These are phyloP conservation scores for Raphanus raphanistrum DNA, from an alignment of 345 rosid species.

Conservation along the genomic window DNA sequence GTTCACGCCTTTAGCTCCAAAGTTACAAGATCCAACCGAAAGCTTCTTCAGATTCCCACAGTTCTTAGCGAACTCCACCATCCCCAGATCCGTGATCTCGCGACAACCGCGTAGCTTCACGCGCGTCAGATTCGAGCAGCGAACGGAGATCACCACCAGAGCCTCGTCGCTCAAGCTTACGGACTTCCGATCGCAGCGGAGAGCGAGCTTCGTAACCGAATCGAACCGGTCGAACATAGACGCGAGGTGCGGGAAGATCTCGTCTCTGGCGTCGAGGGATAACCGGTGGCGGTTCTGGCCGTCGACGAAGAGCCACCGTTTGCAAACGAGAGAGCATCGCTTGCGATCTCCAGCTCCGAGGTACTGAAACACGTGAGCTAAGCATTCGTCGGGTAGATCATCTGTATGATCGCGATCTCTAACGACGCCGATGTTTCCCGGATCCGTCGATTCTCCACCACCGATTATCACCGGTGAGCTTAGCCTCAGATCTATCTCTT, in stretches of 20 bases:
- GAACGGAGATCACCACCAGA: slow-evolving; percentile 54
- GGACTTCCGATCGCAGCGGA: slow-evolving; percentile 70
- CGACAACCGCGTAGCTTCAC: slow-evolving; percentile 96
- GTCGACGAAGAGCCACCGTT: slow-evolving; percentile 80
- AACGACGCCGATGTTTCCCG: slow-evolving; percentile 12
- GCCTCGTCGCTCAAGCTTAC: slow-evolving; percentile 67
- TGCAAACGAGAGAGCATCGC: slow-evolving; percentile 69
- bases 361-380: slow-evolving; percentile 75
- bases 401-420: slow-evolving; percentile 45
- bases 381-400: slow-evolving; percentile 80
- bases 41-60: slow-evolving; percentile 61
- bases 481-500: slow-evolving; percentile 23
- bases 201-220: slow-evolving; percentile 68
- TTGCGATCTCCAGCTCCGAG: slow-evolving; percentile 67
- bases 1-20: slow-evolving; percentile 76
- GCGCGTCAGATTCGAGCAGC: slow-evolving; percentile 67
- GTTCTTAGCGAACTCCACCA: slow-evolving; percentile 58
- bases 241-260: slow-evolving; percentile 44
- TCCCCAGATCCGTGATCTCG: slow-evolving; percentile 73
- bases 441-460: slow-evolving; percentile 24
- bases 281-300: slow-evolving; percentile 70
- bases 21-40: slow-evolving; percentile 75
- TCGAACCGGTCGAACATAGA: slow-evolving; percentile 66
- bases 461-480: slow-evolving; percentile 22
- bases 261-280: slow-evolving; percentile 65